Base-by-base conservation (phyloP, 148 eudicot species). In the Rhododendron williamsianum region DNA sequence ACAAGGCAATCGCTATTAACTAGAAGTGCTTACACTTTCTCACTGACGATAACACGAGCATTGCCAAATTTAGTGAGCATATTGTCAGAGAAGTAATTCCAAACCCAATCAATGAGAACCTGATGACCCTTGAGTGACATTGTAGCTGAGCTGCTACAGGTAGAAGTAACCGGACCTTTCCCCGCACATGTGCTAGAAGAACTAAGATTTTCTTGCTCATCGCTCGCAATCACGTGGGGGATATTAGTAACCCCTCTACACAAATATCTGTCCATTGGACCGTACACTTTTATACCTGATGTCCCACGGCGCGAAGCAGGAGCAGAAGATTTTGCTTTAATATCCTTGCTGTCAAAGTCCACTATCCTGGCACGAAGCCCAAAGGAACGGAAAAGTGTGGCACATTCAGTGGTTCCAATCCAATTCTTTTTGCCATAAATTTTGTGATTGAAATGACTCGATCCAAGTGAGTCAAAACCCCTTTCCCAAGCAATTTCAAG, bases 341-440 rank as follows among this genome's bases (percentile, higher is more conserved):
- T 35, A 60, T 80, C 87, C 83, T 92, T 90, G 84, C 91, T 82
- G 85, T 87, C 93, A 86, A 97, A 97, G 89, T 97, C 99, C 85
- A 95, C 95, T 88, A 97, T 93, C 87, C 88, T 93, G 35, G 98
- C 98, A 83, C 96, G 97, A 84, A 97, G 91, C 67, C 99, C 98
- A 89, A 95, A 97, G 41, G 98, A 95, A 85, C 96, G 93, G 30
- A 97, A 88, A 71, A 97, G 86, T 71, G 94, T 90, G 63, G 96
- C 98, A 93, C 98, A 97, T 81, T 97, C 99, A 38, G 99, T 93
- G 60, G 99, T 93, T 78, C 99, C 99, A 81, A 97, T 94, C 99
- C 99, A 97, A 79, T 86, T 93, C 63, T 81, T 92, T 86, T 92
- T 91, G 80, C 98, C 98, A 85, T 88, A 90, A 65, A 97, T 88